Evolutionary conservation across 78 protist species (phyloP).

Genomic region (Dictyostelium discoideum): dicty_2.7 NC_007090.3:1080001-1080500

Average conservation of each 20-base stretch:
- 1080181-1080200: slow-evolving; percentile 24
- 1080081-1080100: not conserved
- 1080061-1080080: not conserved
- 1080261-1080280: not conserved
- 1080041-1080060: slow-evolving; percentile 19
- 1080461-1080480: slow-evolving; percentile 34
- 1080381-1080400: slow-evolving; percentile 36
- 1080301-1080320: not conserved
- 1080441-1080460: not conserved
- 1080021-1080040: slow-evolving; percentile 24
- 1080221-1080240: not conserved
- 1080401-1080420: slow-evolving; percentile 46
- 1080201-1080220: not conserved
- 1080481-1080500: not conserved
- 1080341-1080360: not conserved
- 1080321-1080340: not conserved
- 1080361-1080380: not conserved
- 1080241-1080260: not conserved
- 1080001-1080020: not conserved
- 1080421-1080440: slow-evolving; percentile 24
- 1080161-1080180: not conserved
- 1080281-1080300: not conserved
- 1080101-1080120: not conserved
- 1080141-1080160: not conserved
- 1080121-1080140: not conserved